phyloP scores from a whole-genome alignment of 768 basidiomycete species.

The Lactifluus piperatus region DNA sequence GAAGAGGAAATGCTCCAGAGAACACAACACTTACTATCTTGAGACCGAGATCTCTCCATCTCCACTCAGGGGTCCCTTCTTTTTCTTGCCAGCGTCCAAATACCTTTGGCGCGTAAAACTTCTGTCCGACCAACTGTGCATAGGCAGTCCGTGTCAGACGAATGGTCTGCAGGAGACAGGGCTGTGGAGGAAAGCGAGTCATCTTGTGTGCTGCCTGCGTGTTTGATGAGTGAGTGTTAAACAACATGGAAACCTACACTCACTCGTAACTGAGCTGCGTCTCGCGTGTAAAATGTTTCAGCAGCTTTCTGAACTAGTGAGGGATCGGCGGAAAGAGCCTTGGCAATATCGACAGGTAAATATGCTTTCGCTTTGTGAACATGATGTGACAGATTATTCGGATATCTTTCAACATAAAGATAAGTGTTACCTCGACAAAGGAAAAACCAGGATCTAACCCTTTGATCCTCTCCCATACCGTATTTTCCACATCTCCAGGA shows the following conservation, averaged over 20 bases:
- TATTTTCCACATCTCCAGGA: conserved; percentile 48
- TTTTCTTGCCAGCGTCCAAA: conserved; percentile 67
- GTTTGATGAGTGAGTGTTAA: neutral
- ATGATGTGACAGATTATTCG: conserved; percentile 51
- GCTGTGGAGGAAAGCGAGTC: conserved; percentile 77
- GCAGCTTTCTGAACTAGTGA: conserved; percentile 76
- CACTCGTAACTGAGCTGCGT: conserved; percentile 83
- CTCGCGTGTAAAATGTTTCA: conserved; percentile 92
- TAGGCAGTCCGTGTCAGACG: conserved; percentile 87
- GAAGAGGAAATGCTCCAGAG: neutral
- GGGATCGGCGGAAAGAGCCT: conserved; percentile 53
- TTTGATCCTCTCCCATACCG: conserved; percentile 62
- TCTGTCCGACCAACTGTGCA: conserved; percentile 87
- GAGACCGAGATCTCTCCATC: conserved; percentile 83
- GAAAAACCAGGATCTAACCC: conserved; percentile 33
- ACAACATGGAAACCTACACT: conserved; percentile 22
- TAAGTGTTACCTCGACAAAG: conserved; percentile 1
- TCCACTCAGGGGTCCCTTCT: conserved; percentile 59
- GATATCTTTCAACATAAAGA: conserved; percentile 46
- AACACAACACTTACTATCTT: conserved; percentile 57
- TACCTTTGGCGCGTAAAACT: conserved; percentile 83
- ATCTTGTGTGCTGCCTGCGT: conserved; percentile 76
- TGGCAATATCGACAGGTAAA: conserved; percentile 72
- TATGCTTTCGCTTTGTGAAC: conserved; percentile 72
- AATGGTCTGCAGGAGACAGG: conserved; percentile 51